A percentile compares a stretch with the other conserved stretches of the same genome.
Evolutionary conservation across 192 early-diverging fungal genomes (phyloP).

Genomic region (Gryganskiella cystojenkinii): DNA sequence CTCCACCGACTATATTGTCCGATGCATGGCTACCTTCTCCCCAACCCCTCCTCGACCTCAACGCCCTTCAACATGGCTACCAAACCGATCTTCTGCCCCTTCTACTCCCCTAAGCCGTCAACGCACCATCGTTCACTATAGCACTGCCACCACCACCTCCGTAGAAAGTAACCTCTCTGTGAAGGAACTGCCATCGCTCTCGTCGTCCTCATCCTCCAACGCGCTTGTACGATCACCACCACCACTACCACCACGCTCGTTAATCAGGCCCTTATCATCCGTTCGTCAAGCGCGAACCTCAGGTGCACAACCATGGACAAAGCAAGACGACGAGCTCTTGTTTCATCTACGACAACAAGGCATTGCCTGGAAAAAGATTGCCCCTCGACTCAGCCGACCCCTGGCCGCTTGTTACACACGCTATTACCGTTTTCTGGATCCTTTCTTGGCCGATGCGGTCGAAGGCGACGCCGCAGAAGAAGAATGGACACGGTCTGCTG

Average conservation of each 20-base stretch:
- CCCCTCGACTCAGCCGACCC: slow-evolving; percentile 1
- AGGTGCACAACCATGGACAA: slow-evolving; percentile 8
- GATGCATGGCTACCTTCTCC: slow-evolving; percentile 3
- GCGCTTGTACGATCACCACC: too few relatives aligned
- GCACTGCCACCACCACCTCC: too few relatives aligned
- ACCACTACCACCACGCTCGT: not conserved
- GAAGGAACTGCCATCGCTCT: too few relatives aligned
- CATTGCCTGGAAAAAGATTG: slow-evolving; percentile 20
- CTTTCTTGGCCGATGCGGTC: slow-evolving; percentile 34
- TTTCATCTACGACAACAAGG: slow-evolving; percentile 33
- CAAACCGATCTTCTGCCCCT: not conserved
- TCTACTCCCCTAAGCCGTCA: too few relatives aligned
- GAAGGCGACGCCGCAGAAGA: slow-evolving; percentile 13
- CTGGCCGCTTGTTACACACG: slow-evolving; percentile 27
- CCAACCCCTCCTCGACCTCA: not conserved
- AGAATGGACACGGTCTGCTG: not conserved
- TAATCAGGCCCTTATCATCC: not conserved
- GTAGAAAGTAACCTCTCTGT: too few relatives aligned
- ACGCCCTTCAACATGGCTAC: not conserved
- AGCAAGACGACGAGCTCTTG: slow-evolving; percentile 15
- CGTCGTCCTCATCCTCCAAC: too few relatives aligned
- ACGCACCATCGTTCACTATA: too few relatives aligned
- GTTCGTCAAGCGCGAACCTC: not conserved
- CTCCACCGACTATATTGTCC: slow-evolving; percentile 16
- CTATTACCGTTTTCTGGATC: slow-evolving; percentile 43